These are phyloP conservation scores for Enterospora canceri DNA, from an alignment of 371 early-diverging fungal species.

Conservation along the genomic window DNA sequence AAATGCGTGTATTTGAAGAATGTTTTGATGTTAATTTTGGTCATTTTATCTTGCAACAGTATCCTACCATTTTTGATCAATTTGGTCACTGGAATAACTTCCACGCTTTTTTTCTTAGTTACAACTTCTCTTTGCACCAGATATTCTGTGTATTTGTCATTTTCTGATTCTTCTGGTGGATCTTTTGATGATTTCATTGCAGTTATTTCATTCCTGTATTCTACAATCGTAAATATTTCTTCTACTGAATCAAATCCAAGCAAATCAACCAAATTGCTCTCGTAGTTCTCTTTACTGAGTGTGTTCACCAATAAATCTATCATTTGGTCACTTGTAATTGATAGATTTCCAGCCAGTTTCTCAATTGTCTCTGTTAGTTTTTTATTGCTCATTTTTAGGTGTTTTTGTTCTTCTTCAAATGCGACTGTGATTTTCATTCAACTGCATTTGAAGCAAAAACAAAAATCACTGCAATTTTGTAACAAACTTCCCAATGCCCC, in stretches of 20 bases:
- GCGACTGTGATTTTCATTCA: no score
- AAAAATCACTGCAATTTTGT: not conserved
- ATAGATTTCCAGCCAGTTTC: no score
- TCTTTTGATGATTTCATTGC: not conserved
- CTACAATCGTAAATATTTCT: slow-evolving; percentile 20
- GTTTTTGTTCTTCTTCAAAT: no score
- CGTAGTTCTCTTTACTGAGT: slow-evolving; percentile 21
- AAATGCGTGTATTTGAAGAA: slow-evolving; percentile 62
- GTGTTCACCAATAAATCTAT: slow-evolving; percentile 29
- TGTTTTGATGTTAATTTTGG: not conserved
- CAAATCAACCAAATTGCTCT: slow-evolving; percentile 47
- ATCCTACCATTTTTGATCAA: not conserved
- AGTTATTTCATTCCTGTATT: slow-evolving; percentile 13
- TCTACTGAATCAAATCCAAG: slow-evolving; percentile 49
- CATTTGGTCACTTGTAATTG: slow-evolving; percentile 29
- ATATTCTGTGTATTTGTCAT: slow-evolving; percentile 31
- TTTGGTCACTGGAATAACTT: slow-evolving; percentile 3
- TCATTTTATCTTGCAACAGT: not conserved
- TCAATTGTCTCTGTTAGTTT: no score
- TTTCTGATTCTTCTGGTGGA: not conserved
- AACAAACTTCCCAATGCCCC: not conserved
- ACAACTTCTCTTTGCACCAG: slow-evolving; percentile 22
- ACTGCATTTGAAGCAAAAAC: no score
- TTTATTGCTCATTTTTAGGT: no score
- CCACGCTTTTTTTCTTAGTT: not conserved